Evolutionary conservation across 352 stramenopile genomes (phyloP), one percentile per base, ranked within the genome.

Genomic region (Peronospora tabacina): DNA sequence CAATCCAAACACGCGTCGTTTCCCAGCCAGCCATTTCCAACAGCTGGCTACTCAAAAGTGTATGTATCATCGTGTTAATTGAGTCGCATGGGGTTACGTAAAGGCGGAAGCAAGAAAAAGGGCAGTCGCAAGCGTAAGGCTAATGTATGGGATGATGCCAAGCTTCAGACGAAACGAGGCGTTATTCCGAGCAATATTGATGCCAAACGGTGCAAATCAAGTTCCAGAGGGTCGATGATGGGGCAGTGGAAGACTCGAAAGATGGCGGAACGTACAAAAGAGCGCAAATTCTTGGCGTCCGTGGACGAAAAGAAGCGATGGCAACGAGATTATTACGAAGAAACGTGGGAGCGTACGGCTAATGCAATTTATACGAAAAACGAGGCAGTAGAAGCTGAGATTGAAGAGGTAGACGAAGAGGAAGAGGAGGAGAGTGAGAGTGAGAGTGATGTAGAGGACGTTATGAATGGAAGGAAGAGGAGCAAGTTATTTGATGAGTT

Each of bases 171-270:
- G 37, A 65, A 72, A 40, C 29, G 52, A 8, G 53, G 38, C 16
- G 40, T 19, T 0, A 20, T 36, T 16, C 15, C 20, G 15, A 34
- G 28, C 12, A 20, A 44, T 41, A 66, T 61, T 50, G 52, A 52
- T 12, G 30, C 20, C 28, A 69, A 55, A 59, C 26, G 32, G 13
- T 46, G 49, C 22, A 44, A 20, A 42, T 15, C 20, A 32, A 52
- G 46, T 8, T 44, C 20, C 19, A 55, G 29, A 19, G 63, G 66
- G 22, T 87, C 76, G 20, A 88, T 90, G 80, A 80, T 89, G 44
- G 54, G 60, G 2, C 80, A 90, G 57, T 90, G 80, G 80, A 85
- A 87, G 46, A 45, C 78, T 22, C 66, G 73, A 16, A 87, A 86
- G 61, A 55, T 75, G 35, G n/a, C 46, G 16, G 49, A 74, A 29